A percentile compares a stretch with the other conserved stretches of the same genome.
These are phyloP conservation scores for Aspergillus steynii DNA, from an alignment of 495 filamentous ascomycete genomes.

Conservation along the genomic window DNA sequence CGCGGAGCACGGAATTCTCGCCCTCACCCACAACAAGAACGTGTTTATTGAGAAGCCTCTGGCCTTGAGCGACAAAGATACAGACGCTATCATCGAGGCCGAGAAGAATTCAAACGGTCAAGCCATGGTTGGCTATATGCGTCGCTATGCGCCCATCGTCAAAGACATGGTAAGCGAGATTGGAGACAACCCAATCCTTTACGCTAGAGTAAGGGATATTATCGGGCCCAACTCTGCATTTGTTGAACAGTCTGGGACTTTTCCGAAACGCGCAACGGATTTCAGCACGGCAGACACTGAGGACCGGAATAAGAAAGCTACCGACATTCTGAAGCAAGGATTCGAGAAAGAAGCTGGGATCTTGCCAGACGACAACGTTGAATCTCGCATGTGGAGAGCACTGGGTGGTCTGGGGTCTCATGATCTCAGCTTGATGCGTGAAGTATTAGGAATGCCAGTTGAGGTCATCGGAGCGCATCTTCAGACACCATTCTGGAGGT, in stretches of 20 bases:
- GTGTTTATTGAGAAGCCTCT: constrained; percentile 51
- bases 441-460: too few relatives aligned
- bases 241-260: constrained; percentile 45
- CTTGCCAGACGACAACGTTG: background rate
- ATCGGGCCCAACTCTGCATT: constrained; percentile 45
- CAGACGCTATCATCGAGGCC: constrained; percentile 31
- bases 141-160: constrained; percentile 44
- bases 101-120: constrained; percentile 29
- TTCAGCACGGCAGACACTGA: constrained; percentile 20
- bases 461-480: too few relatives aligned
- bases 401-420: background rate
- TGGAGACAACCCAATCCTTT: constrained; percentile 33
- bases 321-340: constrained; percentile 17
- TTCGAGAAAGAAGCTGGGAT: constrained; percentile 9
- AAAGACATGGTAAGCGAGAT: constrained; percentile 38
- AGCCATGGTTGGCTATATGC: constrained; percentile 51
- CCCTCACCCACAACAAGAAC: constrained; percentile 38
- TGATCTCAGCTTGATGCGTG: too few relatives aligned
- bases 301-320: constrained; percentile 11
- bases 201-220: constrained; percentile 46
- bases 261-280: constrained; percentile 37
- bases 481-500: background rate
- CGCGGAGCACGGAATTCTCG: constrained; percentile 31
- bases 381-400: background rate
- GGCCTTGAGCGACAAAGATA: constrained; percentile 27